phyloP scores from a whole-genome alignment of 108 stramenopile species.

The Cyclotella baltica region DNA sequence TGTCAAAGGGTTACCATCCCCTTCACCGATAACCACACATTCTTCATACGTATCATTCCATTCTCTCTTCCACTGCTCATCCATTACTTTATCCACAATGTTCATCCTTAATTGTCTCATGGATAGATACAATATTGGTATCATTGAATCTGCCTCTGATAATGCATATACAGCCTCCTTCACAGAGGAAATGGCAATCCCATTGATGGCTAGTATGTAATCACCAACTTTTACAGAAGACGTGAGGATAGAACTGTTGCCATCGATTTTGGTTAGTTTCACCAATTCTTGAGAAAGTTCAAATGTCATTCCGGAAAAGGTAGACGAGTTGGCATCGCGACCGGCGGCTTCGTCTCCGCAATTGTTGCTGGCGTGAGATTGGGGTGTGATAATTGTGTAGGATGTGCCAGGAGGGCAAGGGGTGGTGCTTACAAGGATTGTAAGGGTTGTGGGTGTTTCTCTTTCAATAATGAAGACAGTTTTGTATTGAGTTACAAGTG shows the following conservation, averaged over 20 bases:
- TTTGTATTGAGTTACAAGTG: no score
- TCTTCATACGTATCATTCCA: conserved; percentile 40
- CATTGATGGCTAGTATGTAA: conserved; percentile 43
- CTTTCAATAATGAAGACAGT: not conserved
- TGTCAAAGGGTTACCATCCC: conserved; percentile 24
- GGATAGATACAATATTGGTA: conserved; percentile 43
- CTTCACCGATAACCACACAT: conserved; percentile 26
- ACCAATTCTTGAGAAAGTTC: conserved; percentile 44
- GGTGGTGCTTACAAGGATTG: conserved; percentile 37
- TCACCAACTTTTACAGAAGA: conserved; percentile 46
- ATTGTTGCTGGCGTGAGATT: not conserved
- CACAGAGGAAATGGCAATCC: conserved; percentile 17
- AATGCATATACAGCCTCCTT: conserved; percentile 16
- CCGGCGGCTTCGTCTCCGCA: conserved; percentile 12
- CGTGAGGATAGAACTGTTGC: conserved; percentile 15
- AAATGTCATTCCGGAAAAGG: conserved; percentile 36
- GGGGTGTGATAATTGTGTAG: conserved; percentile 45
- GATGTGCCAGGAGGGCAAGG: conserved; percentile 37
- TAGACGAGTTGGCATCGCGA: not conserved
- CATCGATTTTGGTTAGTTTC: conserved; percentile 26
- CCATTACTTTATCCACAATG: conserved; percentile 38
- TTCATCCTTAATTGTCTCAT: conserved; percentile 40
- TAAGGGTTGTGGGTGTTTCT: conserved; percentile 34
- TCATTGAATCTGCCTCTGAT: conserved; percentile 8
- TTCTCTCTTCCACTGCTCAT: conserved; percentile 42